A percentile compares a stretch with the other conserved stretches of the same genome.
These are phyloP conservation scores for Solanum hybrid DNA, from an alignment of 305 asterid genomes.

Conservation along the genomic window DNA sequence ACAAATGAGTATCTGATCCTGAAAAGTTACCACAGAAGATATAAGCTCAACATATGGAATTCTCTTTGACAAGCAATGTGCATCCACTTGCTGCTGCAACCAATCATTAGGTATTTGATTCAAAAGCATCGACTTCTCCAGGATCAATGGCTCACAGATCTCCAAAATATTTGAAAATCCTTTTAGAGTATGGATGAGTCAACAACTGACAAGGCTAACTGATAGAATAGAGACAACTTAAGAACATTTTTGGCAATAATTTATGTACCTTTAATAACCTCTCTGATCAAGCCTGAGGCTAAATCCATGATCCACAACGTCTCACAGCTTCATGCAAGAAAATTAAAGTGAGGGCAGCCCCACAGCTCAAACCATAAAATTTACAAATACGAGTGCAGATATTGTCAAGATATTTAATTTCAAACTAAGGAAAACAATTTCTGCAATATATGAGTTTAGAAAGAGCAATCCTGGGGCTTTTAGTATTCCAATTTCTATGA, in stretches of 20 bases:
- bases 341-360: not conserved
- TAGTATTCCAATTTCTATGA: not conserved
- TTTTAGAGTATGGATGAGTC: constrained; percentile 36
- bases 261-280: constrained; percentile 61
- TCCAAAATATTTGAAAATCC: constrained; percentile 76
- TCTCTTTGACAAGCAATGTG: constrained; percentile 34
- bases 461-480: not conserved
- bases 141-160: constrained; percentile 62
- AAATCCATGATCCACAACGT: constrained; percentile 77
- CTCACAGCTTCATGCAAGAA: constrained; percentile 47
- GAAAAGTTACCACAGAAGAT: constrained; percentile 55
- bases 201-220: constrained; percentile 6
- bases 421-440: constrained; percentile 3
- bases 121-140: constrained; percentile 54
- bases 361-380: not conserved
- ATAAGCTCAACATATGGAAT: constrained; percentile 61
- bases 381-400: not conserved
- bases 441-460: not conserved
- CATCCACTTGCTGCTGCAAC: constrained; percentile 40
- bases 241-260: not conserved
- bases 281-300: constrained; percentile 51
- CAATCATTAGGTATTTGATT: constrained; percentile 50
- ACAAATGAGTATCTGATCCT: constrained; percentile 48
- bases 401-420: not conserved
- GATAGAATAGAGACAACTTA: not conserved